Percentiles rank a stretch among this genome's conserved stretches.
Evolutionary conservation across 345 rosid species (phyloP).

Genomic region (Dipteronia sinensis): DNA sequence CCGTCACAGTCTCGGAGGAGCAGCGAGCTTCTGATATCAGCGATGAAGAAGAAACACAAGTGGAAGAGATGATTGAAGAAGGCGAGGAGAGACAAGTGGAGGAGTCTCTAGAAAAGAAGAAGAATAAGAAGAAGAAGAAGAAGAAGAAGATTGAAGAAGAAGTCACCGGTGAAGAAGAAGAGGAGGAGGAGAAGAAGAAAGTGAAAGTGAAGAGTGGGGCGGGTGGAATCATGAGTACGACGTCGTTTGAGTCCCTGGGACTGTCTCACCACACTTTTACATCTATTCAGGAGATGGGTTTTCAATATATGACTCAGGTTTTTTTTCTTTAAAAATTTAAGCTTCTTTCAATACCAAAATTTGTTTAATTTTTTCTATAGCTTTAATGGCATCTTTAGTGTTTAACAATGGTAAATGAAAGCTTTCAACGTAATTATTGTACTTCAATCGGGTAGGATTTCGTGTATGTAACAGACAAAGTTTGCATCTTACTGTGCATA

Average conservation of each 20-base stretch:
- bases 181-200: slow-evolving; percentile 22
- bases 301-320: slow-evolving; percentile 86
- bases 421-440: too few species aligned
- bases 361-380: too few species aligned
- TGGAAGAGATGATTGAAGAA: slow-evolving; percentile 19
- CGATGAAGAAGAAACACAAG: slow-evolving; percentile 13
- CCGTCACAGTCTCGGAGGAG: slow-evolving; percentile 10
- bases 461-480: neutral
- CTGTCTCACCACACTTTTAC: slow-evolving; percentile 65
- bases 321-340: neutral
- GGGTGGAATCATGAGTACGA: slow-evolving; percentile 80
- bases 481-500: neutral
- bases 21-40: neutral
- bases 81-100: neutral
- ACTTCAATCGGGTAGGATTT: neutral
- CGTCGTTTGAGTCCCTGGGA: slow-evolving; percentile 67
- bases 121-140: slow-evolving; percentile 6
- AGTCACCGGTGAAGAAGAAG: slow-evolving; percentile 24
- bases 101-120: neutral
- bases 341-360: neutral
- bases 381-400: too few species aligned
- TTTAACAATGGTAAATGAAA: too few species aligned
- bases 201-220: slow-evolving; percentile 29
- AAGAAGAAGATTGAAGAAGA: slow-evolving; percentile 22
- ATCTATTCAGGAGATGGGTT: slow-evolving; percentile 81